phyloP scores from a whole-genome alignment of 768 basidiomycete species.

The Mycena floridula region DNA sequence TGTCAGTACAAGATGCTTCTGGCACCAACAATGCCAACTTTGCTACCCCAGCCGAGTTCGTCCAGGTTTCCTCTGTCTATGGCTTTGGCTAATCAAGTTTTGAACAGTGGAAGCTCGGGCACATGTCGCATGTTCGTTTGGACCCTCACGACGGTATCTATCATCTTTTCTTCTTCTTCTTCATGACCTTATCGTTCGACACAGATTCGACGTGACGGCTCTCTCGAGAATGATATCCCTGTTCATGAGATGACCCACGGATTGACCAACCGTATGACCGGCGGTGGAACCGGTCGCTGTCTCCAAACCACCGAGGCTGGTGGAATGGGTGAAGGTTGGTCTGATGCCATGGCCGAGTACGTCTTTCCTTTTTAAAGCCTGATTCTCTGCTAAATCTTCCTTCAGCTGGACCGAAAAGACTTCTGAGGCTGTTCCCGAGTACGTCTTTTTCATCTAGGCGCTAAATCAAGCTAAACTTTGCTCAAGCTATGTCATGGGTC shows the following conservation, averaged over 20 bases:
- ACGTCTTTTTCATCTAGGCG: too few species aligned
- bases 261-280: constrained; percentile 46
- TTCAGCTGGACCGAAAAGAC: constrained; percentile 38
- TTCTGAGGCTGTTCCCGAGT: constrained; percentile 32
- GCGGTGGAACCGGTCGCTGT: constrained; percentile 54
- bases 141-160: constrained; percentile 25
- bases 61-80: constrained; percentile 32
- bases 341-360: constrained; percentile 45
- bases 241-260: constrained; percentile 49
- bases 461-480: too few species aligned
- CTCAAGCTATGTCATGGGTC: constrained; percentile 32
- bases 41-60: constrained; percentile 37
- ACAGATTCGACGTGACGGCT: constrained; percentile 54
- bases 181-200: neutral
- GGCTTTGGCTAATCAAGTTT: constrained; percentile 1
- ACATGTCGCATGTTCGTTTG: constrained; percentile 32
- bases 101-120: neutral
- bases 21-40: constrained; percentile 39
- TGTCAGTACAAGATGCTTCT: constrained; percentile 42
- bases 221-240: constrained; percentile 57
- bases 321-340: constrained; percentile 62
- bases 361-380: constrained; percentile 4
- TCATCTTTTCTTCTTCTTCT: constrained; percentile 9
- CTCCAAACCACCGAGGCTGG: constrained; percentile 59
- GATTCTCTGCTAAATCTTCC: neutral